A percentile compares a stretch with the other conserved stretches of the same genome.
phyloP scores from a whole-genome alignment of 192 early-diverging fungal species.

The Dissophora globulifera region DNA sequence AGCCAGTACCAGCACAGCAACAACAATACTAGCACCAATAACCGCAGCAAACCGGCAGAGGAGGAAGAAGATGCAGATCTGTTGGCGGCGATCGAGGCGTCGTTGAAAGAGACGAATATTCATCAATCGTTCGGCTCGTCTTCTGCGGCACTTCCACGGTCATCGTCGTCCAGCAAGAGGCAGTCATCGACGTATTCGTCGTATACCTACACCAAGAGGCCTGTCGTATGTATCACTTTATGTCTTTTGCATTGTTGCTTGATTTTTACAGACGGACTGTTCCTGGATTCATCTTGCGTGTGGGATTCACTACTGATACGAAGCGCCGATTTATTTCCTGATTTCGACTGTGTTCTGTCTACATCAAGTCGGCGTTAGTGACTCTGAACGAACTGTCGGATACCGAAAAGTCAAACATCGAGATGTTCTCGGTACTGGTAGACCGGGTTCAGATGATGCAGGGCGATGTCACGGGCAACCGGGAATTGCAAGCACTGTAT shows the following conservation, averaged over 20 bases:
- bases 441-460: constrained; percentile 82
- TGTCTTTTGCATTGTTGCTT: no score
- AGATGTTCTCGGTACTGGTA: constrained; percentile 89
- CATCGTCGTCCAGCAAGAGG: constrained; percentile 8
- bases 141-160: constrained; percentile 17
- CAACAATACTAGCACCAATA: constrained; percentile 9
- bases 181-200: constrained; percentile 45
- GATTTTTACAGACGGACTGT: no score
- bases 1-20: no score
- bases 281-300: no score
- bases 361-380: constrained; percentile 20
- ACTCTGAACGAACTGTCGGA: constrained; percentile 73
- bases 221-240: constrained; percentile 39
- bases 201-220: constrained; percentile 40
- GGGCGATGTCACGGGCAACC: constrained; percentile 78
- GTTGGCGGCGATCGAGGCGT: constrained; percentile 82
- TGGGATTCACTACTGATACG: no score
- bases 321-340: background rate
- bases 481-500: constrained; percentile 86
- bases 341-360: background rate
- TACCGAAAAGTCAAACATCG: constrained; percentile 90
- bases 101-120: constrained; percentile 71
- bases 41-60: constrained; percentile 27
- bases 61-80: constrained; percentile 79
- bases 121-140: constrained; percentile 18